phyloP scores from a whole-genome alignment of 169 alveolate species.

The Ichthyophthirius multifiliis region DNA sequence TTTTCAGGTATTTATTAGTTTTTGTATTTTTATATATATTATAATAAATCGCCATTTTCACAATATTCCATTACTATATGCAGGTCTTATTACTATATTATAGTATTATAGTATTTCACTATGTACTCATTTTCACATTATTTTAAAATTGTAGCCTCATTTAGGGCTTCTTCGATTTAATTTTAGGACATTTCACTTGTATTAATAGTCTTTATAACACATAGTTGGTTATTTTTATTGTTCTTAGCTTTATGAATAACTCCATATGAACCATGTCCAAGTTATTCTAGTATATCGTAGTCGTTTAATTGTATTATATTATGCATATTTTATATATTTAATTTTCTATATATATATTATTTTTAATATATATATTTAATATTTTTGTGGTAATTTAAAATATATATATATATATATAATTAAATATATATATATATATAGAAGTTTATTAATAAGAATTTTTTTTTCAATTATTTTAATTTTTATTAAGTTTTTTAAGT shows the following conservation, averaged over 20 bases:
- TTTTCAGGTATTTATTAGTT: constrained; percentile 47
- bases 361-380: no score
- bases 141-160: constrained; percentile 59
- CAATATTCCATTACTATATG: constrained; percentile 42
- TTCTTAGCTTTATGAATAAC: constrained; percentile 46
- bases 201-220: constrained; percentile 51
- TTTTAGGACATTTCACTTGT: neutral
- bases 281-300: constrained; percentile 33
- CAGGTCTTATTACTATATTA: constrained; percentile 57
- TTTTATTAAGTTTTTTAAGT: no score
- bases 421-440: no score
- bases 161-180: constrained; percentile 15
- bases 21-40: constrained; percentile 22
- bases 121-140: constrained; percentile 54
- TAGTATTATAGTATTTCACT: constrained; percentile 59
- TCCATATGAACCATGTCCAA: constrained; percentile 55
- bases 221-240: constrained; percentile 29
- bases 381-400: no score
- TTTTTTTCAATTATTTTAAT: no score
- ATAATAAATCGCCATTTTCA: constrained; percentile 25
- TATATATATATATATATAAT: no score
- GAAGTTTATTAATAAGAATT: no score
- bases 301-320: no score
- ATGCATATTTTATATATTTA: no score
- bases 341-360: no score